Base-by-base conservation (phyloP, 495 filamentous ascomycete genomes). In the Aspergillus wentii region DNA sequence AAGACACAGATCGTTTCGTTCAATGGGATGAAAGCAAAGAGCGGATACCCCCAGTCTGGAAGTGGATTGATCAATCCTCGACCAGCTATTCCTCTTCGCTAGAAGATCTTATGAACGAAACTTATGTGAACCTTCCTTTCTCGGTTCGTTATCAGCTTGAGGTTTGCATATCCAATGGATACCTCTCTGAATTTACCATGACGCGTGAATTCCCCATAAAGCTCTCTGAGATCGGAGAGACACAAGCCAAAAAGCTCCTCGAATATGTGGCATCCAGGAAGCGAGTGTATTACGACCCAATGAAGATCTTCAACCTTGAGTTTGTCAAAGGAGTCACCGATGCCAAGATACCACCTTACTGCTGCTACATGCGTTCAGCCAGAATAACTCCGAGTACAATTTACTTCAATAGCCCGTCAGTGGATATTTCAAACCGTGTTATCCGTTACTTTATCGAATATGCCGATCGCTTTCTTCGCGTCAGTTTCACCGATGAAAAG, bases 341-440 rank as follows among this genome's bases (percentile, higher is more conserved):
- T 16, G 67, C 72, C 5, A 78, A 69, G 11, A 75, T 87, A 13
- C 84, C 86, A 0, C 42, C 60, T 0, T 83, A 94, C 49, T 94
- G 85, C 46, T 78, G 74, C n/a, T 74, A 81, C 46, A 64, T 86
- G 27, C 80, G 86, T 11, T 81, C 85, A 28, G 89, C 81, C 1
- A 80, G 74, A 3, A 56, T 98, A 15, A 96, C 92, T 0, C 89
- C 92, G 4, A 88, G 83, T 0, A 88, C 80, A 4, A 71, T 98
- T 4, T 80, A 83, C 51, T 88, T 83, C 47, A 80, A 69, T 40
- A 83, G 79, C 0, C 89, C 94, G 0, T 75, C 72, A 0, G 75
- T 94, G 0, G 92, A 98, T 49, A 85, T 80, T 0, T 88, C 91
- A 0, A 98, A 98, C 50, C 77, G 91, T 5, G 80, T 98, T 3